Evolutionary conservation across 1,284 basidiomycete species (phyloP).

Genomic region (Papiliotrema laurentii): DNA sequence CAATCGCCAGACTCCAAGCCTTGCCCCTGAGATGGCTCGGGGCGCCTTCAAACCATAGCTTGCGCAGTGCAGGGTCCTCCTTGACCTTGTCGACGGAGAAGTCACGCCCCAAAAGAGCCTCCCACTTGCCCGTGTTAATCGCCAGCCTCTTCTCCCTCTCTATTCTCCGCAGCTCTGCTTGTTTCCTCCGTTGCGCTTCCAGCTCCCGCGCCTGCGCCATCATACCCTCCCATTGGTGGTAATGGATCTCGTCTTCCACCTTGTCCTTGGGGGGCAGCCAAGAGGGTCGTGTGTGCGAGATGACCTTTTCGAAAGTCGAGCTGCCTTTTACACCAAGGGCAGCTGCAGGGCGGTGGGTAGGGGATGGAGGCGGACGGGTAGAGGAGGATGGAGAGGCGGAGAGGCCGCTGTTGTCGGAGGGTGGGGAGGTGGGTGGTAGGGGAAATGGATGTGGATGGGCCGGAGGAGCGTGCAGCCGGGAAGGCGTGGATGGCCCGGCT

Average conservation of each 20-base stretch:
- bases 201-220: conserved; percentile 56
- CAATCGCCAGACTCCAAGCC: conserved; percentile 84
- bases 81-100: conserved; percentile 24
- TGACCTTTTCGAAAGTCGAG: conserved; percentile 46
- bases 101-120: conserved; percentile 27
- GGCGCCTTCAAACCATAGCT: conserved; percentile 88
- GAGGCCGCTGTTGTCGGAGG: conserved; percentile 3
- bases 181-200: conserved; percentile 27
- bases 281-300: conserved; percentile 59
- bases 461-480: conserved; percentile 35
- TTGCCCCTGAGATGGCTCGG: conserved; percentile 77
- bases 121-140: conserved; percentile 38
- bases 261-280: conserved; percentile 79
- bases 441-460: conserved; percentile 43
- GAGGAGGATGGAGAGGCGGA: conserved; percentile 10
- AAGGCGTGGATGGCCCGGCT: conserved; percentile 15
- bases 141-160: conserved; percentile 38
- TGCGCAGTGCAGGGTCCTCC: conserved; percentile 55
- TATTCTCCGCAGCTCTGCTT: conserved; percentile 17
- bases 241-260: conserved; percentile 75
- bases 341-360: conserved; percentile 5
- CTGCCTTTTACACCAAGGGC: conserved; percentile 34
- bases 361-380: conserved; percentile 3
- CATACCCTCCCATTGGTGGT: conserved; percentile 86
- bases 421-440: conserved; percentile 18